Evolutionary conservation across 2,329 filamentous ascomycete genomes (phyloP).

Genomic region (Claviceps pazoutovae): DNA sequence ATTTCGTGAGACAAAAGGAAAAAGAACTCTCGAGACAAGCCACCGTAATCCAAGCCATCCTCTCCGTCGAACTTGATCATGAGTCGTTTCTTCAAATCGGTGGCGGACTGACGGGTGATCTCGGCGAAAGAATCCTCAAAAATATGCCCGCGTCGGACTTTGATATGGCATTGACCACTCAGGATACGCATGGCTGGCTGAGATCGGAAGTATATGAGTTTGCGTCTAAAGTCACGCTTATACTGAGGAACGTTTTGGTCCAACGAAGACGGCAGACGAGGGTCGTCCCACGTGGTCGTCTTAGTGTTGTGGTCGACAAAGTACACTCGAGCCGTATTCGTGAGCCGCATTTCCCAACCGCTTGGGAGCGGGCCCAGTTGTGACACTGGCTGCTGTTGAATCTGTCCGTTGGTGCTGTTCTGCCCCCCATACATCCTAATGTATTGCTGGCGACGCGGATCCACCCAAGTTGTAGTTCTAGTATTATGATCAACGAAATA

Average conservation of each 20-base stretch:
- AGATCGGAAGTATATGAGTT: constrained; percentile 98
- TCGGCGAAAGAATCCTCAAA: constrained; percentile 98
- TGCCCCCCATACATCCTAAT: constrained; percentile 93
- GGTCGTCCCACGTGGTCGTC: constrained; percentile 98
- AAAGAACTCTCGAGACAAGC: constrained; percentile 96
- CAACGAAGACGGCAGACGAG: constrained; percentile 81
- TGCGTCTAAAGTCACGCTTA: constrained; percentile 95
- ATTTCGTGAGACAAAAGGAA: constrained; percentile 98
- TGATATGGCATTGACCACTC: constrained; percentile 94
- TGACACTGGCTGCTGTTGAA: constrained; percentile 94
- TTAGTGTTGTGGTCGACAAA: constrained; percentile 99
- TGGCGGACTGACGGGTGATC: constrained; percentile 91
- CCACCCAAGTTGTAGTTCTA: constrained; percentile 95
- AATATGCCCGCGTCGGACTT: constrained; percentile 89
- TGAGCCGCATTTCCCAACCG: constrained; percentile 98
- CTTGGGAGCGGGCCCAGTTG: constrained; percentile 90
- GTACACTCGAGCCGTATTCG: constrained; percentile 93
- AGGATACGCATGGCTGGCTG: constrained; percentile 92
- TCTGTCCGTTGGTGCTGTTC: constrained; percentile 70
- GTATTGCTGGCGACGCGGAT: constrained; percentile 92
- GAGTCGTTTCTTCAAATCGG: constrained; percentile 90
- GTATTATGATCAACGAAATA: constrained; percentile 99
- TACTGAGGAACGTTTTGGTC: constrained; percentile 99
- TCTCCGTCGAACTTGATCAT: constrained; percentile 99
- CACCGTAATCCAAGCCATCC: constrained; percentile 94